Base-by-base conservation (phyloP, 805 yeast species). In the Jamesozyma lodderae region DNA sequence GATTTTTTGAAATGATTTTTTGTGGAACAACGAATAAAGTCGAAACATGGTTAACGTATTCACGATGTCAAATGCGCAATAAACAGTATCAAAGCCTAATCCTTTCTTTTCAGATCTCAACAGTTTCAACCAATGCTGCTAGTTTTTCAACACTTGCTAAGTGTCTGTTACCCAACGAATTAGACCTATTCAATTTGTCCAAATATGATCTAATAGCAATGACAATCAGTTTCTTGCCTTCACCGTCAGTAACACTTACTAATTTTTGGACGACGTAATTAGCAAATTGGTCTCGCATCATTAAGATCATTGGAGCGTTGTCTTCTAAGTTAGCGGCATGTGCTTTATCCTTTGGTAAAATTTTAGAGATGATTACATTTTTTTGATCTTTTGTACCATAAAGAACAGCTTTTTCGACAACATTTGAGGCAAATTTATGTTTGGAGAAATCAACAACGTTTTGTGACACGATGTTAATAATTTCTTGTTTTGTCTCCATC, bases 281-380 rank as follows among this genome's bases (percentile, higher is more conserved):
- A 18, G 97, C 99, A 64, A 81, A 92, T 59, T 92, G 97, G 60
- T 92, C 99, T 57, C 85, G 85, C 86, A 92, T 87, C 97, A 92
- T 88, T 42, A 81, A 68, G 18, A 88, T 83, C 48, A 92, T 68
- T 7, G 94, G 78, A 1, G 82, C 72, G 37, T 73, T 72, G 46
- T 80, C 88, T 38, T 69, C 74, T 27, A 80, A 74, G 19, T 54
- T 53, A 17, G 67, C 68, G 15, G 69, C 67, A 20, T 59, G 62
- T 20, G 58, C 62, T 26, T 59, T 60, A 45, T 75, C 73, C 41
- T 66, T 76, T 22, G 72, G 64, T 62, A 81, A 62, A 13, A 90
- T 84, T 50, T 77, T 82, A 40, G 73, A 75, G 41, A 82, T 72
- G 29, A 90, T 72, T 27, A 67, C 56, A 42, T 66, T 62, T 45